Base-by-base conservation (phyloP, 305 asterid species). In the Rubia tinctorum region DNA sequence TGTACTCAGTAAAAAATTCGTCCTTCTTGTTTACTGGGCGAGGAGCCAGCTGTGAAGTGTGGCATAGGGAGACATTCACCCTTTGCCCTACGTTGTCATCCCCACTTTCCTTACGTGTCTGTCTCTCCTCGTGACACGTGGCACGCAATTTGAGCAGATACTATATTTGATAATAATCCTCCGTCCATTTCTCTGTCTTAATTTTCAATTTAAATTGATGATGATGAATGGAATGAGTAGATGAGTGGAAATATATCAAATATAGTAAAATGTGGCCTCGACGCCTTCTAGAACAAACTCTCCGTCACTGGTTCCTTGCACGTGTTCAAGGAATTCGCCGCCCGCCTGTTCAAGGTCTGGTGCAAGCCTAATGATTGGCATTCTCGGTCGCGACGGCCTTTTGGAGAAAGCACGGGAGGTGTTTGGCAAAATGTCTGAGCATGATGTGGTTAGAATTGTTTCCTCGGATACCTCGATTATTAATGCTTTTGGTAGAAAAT, bases 401-500 rank as follows among this genome's bases (percentile, higher is more conserved):
- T 30, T 95, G 72, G 99, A 94, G 83, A 94, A 92, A 81, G 86
- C 96, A 8, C 85, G 78, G 5, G 99, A 94, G 87, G 80, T 94
- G 65, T 94, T 94, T 62, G 97, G 92, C 27, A 96, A 94, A 82
- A 94, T 90, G 99, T 86, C 82, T 7, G 72, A 76, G 47, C 91
- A 89, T 18, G 82, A 82, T 13, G 88, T 90, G 20, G 83, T 86
- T 8, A 91, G 93, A 25, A 85, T 90, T 25, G 98, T 88, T 43
- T 88, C 88, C 44, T 89, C 96, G 8, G 92, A 87, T 71, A 92
- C 99, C 47, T 89, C 98, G 0, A 89, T 95, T 66, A 90, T 95
- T 45, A 95, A 95, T 77, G 94, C 99, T 1, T 95, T 87, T 69
- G 99, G 99, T n/a, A n/a, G n/a, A n/a, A n/a, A n/a, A n/a, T n/a